phyloP scores from a whole-genome alignment of 805 yeast species.

The Blastobotrys robertii region DNA sequence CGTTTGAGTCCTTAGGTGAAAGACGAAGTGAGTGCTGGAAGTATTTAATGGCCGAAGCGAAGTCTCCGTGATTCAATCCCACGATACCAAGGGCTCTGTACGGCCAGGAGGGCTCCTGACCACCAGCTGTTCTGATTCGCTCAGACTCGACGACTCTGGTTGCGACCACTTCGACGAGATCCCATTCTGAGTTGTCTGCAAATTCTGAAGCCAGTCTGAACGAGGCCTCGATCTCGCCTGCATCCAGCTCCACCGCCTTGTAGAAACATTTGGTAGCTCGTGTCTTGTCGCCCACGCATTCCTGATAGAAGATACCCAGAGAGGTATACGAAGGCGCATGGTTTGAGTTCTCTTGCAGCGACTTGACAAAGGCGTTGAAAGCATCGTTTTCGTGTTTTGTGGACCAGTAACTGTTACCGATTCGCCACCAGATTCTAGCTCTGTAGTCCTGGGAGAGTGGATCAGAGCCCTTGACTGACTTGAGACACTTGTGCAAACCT shows the following conservation, averaged over 20 bases:
- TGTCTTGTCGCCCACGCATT: slow-evolving; percentile 44
- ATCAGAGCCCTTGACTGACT: slow-evolving; percentile 39
- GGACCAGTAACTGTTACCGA: slow-evolving; percentile 53
- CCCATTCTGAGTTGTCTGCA: slow-evolving; percentile 68
- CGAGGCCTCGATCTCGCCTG: slow-evolving; percentile 68
- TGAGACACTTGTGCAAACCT: slow-evolving; percentile 37
- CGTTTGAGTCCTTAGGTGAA: slow-evolving; percentile 54
- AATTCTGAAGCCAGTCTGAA: slow-evolving; percentile 61
- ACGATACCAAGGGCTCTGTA: slow-evolving; percentile 78
- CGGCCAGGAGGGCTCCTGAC: slow-evolving; percentile 52
- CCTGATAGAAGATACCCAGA: slow-evolving; percentile 63
- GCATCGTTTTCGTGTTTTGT: slow-evolving; percentile 31
- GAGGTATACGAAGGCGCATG: slow-evolving; percentile 76
- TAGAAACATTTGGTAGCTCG: slow-evolving; percentile 81
- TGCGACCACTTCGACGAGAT: slow-evolving; percentile 65
- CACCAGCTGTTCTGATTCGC: slow-evolving; percentile 28
- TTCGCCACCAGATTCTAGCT: slow-evolving; percentile 60
- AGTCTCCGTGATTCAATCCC: slow-evolving; percentile 59
- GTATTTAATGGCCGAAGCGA: slow-evolving; percentile 73
- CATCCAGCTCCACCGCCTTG: slow-evolving; percentile 81
- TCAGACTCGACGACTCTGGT: slow-evolving; percentile 56
- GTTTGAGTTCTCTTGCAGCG: slow-evolving; percentile 54
- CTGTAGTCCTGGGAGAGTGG: slow-evolving; percentile 43
- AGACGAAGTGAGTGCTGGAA: slow-evolving; percentile 79
- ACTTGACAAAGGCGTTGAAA: slow-evolving; percentile 42